Evolutionary conservation across 1,139 yeast genomes (phyloP).

Genomic region (Suhomyces maxii): DNA sequence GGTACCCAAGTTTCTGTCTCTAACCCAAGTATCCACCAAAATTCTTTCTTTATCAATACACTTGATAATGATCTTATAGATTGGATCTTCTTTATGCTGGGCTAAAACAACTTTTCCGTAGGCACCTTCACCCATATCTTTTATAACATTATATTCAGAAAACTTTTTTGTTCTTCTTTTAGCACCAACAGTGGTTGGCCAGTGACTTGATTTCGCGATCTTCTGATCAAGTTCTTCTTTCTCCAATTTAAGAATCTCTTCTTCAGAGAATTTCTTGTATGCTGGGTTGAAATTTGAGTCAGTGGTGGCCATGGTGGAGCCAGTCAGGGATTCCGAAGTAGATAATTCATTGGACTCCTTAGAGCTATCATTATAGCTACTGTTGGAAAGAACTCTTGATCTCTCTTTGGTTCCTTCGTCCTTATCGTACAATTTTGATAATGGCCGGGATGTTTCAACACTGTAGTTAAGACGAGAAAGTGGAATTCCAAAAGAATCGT

Average conservation of each 20-base stretch:
- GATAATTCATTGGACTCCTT: slow-evolving; percentile 2
- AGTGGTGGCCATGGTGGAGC: not conserved
- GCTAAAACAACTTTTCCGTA: slow-evolving; percentile 91
- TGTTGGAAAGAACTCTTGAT: slow-evolving; percentile 2
- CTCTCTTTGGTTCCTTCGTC: slow-evolving; percentile 1
- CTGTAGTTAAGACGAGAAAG: slow-evolving; percentile 17
- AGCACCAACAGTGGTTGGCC: slow-evolving; percentile 62
- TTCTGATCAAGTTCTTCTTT: slow-evolving; percentile 40
- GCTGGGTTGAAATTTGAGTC: not conserved
- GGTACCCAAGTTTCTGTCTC: slow-evolving; percentile 87
- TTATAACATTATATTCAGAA: slow-evolving; percentile 65
- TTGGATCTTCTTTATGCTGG: slow-evolving; percentile 60
- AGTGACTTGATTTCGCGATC: slow-evolving; percentile 36
- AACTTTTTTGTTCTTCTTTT: slow-evolving; percentile 66
- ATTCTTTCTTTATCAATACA: slow-evolving; percentile 90
- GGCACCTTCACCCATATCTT: slow-evolving; percentile 93
- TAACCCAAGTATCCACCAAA: slow-evolving; percentile 94
- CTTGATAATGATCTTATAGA: slow-evolving; percentile 74
- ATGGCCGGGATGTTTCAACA: slow-evolving; percentile 13
- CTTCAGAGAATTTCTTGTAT: slow-evolving; percentile 28
- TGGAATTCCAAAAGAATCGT: slow-evolving; percentile 30
- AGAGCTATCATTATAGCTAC: not conserved
- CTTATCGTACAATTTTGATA: slow-evolving; percentile 13
- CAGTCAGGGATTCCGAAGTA: not conserved
- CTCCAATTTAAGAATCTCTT: slow-evolving; percentile 44